A percentile compares a stretch with the other conserved stretches of the same genome.
Conservation (phyloP, 2,329 filamentous ascomycete genomes). For the Akanthomyces muscarius region DNA sequence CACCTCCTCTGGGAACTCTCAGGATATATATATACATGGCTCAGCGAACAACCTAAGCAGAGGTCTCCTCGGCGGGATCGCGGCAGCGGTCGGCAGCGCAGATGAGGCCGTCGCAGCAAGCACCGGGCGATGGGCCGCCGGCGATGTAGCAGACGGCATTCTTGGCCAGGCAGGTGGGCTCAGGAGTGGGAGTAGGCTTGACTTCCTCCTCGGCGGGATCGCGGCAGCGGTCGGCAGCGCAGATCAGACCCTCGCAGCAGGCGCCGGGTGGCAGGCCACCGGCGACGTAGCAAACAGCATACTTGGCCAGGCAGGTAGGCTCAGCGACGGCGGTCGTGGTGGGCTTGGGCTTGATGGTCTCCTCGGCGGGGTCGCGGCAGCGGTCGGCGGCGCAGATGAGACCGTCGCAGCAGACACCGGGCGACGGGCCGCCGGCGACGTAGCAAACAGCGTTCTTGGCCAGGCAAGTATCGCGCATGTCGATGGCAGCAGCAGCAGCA, state of each 20-base stretch:
- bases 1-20: neutral
- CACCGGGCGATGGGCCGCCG: neutral
- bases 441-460: constrained; percentile 9
- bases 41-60: neutral
- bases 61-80: neutral
- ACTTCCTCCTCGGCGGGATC: neutral
- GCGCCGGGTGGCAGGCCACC: neutral
- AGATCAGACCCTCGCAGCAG: constrained; percentile 7
- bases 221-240: constrained; percentile 7
- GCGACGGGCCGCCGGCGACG: neutral
- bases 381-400: constrained; percentile 4
- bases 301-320: constrained; percentile 6
- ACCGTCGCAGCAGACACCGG: neutral
- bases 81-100: constrained; percentile 8
- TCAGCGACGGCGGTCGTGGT: neutral
- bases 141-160: constrained; percentile 4
- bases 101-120: constrained; percentile 3
- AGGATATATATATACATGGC: neutral
- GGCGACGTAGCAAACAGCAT: constrained; percentile 1
- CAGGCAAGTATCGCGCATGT: neutral
- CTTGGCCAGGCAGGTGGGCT: constrained; percentile 7
- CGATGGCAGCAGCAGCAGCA: constrained; percentile 6
- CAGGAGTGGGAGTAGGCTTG: neutral
- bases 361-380: constrained; percentile 3
- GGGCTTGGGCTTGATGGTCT: neutral